A percentile compares a stretch with the other conserved stretches of the same genome.
Conservation (phyloP, 768 basidiomycete species). For the Candolleomyces eurysporus region DNA sequence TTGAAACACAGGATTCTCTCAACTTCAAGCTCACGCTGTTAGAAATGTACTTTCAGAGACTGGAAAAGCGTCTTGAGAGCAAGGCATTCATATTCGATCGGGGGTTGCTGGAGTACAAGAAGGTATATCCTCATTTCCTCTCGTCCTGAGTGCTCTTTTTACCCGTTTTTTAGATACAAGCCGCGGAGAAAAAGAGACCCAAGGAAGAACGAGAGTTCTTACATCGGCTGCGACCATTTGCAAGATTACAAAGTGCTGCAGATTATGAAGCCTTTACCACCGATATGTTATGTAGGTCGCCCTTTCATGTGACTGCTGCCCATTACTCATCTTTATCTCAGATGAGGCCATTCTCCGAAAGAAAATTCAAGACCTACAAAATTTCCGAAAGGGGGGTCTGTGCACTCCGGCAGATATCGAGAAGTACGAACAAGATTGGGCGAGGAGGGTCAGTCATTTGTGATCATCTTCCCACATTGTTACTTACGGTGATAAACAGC, state of each 20-base stretch:
- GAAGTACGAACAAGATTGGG: conserved; percentile 75
- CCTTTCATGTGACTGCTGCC: background rate
- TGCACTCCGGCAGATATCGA: conserved; percentile 86
- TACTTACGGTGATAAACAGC: conserved; percentile 33
- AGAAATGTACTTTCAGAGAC: conserved; percentile 87
- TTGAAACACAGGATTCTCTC: conserved; percentile 82
- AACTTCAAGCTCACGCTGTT: conserved; percentile 85
- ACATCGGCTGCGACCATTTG: conserved; percentile 86
- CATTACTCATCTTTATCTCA: conserved; percentile 27
- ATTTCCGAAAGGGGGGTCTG: conserved; percentile 84
- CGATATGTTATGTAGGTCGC: conserved; percentile 83
- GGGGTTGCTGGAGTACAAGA: conserved; percentile 90
- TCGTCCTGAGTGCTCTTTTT: conserved; percentile 3
- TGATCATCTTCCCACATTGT: conserved; percentile 9
- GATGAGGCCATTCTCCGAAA: conserved; percentile 88
- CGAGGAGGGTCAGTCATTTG: conserved; percentile 59
- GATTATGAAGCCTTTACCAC: conserved; percentile 88
- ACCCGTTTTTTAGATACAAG: conserved; percentile 65
- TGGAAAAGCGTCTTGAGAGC: conserved; percentile 79
- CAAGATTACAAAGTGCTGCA: conserved; percentile 84
- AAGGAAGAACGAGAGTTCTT: conserved; percentile 92
- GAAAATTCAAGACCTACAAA: conserved; percentile 87
- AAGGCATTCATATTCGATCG: conserved; percentile 92
- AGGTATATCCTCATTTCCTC: conserved; percentile 47
- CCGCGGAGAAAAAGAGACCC: conserved; percentile 84